Conservation (phyloP, 192 early-diverging fungal species). For the Entomortierella chlamydospora region DNA sequence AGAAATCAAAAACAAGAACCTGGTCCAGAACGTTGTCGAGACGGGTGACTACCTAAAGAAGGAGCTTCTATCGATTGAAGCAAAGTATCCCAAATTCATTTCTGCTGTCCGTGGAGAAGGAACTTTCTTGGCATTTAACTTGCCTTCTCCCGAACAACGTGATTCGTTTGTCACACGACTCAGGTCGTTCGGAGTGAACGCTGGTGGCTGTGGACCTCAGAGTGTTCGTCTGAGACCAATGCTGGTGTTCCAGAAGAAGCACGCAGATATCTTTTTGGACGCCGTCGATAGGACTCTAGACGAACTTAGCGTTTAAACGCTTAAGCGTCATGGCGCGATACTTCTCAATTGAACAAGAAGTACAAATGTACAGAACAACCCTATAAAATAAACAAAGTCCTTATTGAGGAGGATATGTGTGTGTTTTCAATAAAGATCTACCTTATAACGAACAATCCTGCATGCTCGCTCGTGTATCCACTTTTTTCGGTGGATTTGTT, state of each 20-base stretch:
- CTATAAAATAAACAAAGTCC: no score
- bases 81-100: slow-evolving; percentile 59
- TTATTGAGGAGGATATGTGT: no score
- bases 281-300: slow-evolving; percentile 70
- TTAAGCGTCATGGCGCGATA: no score
- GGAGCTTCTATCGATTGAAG: slow-evolving; percentile 63
- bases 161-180: slow-evolving; percentile 66
- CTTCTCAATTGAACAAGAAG: no score
- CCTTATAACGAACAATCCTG: no score
- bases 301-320: no score
- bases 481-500: no score
- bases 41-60: slow-evolving; percentile 67
- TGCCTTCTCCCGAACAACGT: slow-evolving; percentile 59
- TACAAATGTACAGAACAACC: no score
- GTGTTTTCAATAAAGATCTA: no score
- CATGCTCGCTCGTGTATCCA: no score
- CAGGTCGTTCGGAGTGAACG: slow-evolving; percentile 73
- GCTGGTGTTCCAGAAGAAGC: slow-evolving; percentile 74
- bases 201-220: slow-evolving; percentile 72
- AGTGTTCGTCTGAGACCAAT: slow-evolving; percentile 77
- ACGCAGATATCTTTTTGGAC: slow-evolving; percentile 75
- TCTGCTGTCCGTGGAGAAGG: slow-evolving; percentile 72
- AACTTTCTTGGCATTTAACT: slow-evolving; percentile 79
- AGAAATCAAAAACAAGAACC: slow-evolving; percentile 66
- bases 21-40: slow-evolving; percentile 62